phyloP scores from a whole-genome alignment of 257 asterid genomes.

The Cynanchum wilfordii region DNA sequence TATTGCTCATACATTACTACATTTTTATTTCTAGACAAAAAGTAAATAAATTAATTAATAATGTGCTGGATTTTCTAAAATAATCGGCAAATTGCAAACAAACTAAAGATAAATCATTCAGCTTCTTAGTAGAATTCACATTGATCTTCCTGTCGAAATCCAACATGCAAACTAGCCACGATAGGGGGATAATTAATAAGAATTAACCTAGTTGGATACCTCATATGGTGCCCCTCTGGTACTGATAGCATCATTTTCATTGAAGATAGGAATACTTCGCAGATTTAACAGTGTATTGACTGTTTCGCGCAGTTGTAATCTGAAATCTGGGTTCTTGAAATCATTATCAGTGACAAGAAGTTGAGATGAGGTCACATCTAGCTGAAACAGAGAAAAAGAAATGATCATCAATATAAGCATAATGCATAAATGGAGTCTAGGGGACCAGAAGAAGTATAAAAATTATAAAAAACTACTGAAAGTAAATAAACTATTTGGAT shows the following conservation, averaged over 20 bases:
- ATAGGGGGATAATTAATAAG: slow-evolving; percentile 9
- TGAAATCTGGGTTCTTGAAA: slow-evolving; percentile 62
- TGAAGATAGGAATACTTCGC: slow-evolving; percentile 73
- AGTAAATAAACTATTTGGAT: too few relatives aligned
- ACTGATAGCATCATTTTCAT: slow-evolving; percentile 89
- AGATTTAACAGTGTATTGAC: slow-evolving; percentile 55
- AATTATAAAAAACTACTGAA: background rate
- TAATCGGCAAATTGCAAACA: too few relatives aligned
- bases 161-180: background rate
- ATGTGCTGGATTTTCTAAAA: background rate
- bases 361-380: slow-evolving; percentile 76
- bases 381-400: slow-evolving; percentile 34
- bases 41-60: background rate
- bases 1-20: background rate
- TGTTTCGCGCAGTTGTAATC: slow-evolving; percentile 63
- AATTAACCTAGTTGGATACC: slow-evolving; percentile 26
- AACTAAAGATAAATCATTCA: background rate
- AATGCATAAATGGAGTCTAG: background rate
- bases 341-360: slow-evolving; percentile 82
- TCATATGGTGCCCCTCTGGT: slow-evolving; percentile 79
- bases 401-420: background rate
- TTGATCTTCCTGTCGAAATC: background rate
- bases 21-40: background rate
- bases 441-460: background rate
- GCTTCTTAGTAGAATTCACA: background rate